Percentiles rank a stretch among this genome's conserved stretches.
Evolutionary conservation across 495 filamentous ascomycete genomes (phyloP).

Genomic region (Thermothielavioides terrestris): DNA sequence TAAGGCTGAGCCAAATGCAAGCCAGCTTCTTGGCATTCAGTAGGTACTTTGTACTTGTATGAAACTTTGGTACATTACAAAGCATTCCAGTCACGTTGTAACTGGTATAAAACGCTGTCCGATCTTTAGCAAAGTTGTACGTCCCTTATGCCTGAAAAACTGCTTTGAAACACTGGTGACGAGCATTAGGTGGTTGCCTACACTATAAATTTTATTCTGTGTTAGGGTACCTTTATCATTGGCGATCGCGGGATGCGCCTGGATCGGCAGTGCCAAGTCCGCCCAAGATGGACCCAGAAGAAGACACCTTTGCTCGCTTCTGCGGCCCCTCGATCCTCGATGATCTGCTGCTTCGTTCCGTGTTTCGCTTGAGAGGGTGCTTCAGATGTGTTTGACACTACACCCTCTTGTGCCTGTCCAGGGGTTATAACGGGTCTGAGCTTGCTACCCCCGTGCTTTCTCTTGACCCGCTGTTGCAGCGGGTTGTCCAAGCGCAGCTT

Average conservation of each 20-base stretch:
- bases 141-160: too few relatives aligned
- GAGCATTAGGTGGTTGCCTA: too few relatives aligned
- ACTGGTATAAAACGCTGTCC: too few relatives aligned
- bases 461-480: not conserved
- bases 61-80: too few relatives aligned
- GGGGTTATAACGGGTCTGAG: not conserved
- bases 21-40: too few relatives aligned
- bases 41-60: too few relatives aligned
- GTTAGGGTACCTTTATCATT: too few relatives aligned
- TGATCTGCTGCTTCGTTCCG: not conserved
- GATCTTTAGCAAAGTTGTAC: too few relatives aligned
- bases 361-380: not conserved
- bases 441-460: too few relatives aligned
- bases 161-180: too few relatives aligned
- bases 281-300: not conserved
- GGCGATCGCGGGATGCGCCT: conserved; percentile 5
- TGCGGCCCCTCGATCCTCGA: not conserved
- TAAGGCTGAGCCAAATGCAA: conserved; percentile 10
- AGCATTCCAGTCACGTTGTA: too few relatives aligned
- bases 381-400: conserved; percentile 8
- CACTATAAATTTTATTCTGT: too few relatives aligned
- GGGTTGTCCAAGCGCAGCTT: not conserved
- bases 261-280: conserved; percentile 2
- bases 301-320: not conserved
- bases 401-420: not conserved